Conservation (phyloP, 83 land plant genomes). For the Larix sibirica region DNA sequence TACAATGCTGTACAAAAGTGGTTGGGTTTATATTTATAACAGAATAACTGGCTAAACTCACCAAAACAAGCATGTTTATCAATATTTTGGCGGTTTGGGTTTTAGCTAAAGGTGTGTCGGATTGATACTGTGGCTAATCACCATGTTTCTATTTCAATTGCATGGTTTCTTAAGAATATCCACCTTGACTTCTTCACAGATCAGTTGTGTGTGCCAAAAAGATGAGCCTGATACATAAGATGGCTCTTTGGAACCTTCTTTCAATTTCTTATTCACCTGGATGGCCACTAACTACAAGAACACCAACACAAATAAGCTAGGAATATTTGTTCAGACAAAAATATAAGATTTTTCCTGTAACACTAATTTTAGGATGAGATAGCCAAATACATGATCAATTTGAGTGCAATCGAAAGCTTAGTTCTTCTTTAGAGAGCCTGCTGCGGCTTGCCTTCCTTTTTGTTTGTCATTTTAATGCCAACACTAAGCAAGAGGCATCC, state of each 20-base stretch:
- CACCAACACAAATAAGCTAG: too few relatives aligned
- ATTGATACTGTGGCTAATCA: conserved; percentile 14
- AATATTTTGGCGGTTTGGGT: conserved; percentile 19
- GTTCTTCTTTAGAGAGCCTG: too few relatives aligned
- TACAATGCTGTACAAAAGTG: neutral
- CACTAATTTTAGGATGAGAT: too few relatives aligned
- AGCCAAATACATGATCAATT: too few relatives aligned
- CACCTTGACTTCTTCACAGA: conserved; percentile 30
- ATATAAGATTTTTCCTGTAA: too few relatives aligned
- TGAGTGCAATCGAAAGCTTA: too few relatives aligned
- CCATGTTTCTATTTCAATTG: neutral
- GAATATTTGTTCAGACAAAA: too few relatives aligned
- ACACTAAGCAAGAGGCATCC: too few relatives aligned
- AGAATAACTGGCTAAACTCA: conserved; percentile 8
- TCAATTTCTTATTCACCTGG: conserved; percentile 28
- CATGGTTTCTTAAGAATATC: conserved; percentile 1
- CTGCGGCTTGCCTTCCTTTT: too few relatives aligned
- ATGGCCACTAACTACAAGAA: neutral
- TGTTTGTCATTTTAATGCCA: too few relatives aligned
- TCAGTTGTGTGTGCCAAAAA: neutral
- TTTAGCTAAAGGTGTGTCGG: conserved; percentile 25
- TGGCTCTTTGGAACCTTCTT: conserved; percentile 9
- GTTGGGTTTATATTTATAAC: too few relatives aligned
- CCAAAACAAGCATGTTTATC: conserved; percentile 25
- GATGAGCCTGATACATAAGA: neutral